Conservation (phyloP, 129 eudicot species). For the Chrysanthemum lavandulifolium region DNA sequence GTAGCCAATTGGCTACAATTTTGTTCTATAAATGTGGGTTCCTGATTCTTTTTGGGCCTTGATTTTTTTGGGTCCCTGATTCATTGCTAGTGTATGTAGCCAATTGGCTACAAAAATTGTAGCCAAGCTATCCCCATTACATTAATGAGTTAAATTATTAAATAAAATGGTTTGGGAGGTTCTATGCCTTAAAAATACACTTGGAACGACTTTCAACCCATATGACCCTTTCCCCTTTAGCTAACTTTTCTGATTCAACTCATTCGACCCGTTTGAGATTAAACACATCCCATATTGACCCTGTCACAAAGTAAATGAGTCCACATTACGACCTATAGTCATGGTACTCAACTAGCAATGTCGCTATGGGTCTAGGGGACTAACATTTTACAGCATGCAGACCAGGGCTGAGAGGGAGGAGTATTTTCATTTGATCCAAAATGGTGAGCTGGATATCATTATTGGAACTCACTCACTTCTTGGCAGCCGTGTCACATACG, state of each 20-base stretch:
- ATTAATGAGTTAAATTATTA: too few relatives aligned
- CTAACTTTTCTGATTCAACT: background rate
- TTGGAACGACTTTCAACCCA: slow-evolving; percentile 16
- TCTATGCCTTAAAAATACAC: background rate
- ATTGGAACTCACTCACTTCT: slow-evolving; percentile 95
- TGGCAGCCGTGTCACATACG: slow-evolving; percentile 81
- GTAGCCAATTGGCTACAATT: too few relatives aligned
- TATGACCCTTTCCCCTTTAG: slow-evolving; percentile 3
- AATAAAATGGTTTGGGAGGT: background rate
- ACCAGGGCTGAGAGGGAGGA: slow-evolving; percentile 79
- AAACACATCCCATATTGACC: slow-evolving; percentile 11
- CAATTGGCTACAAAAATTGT: too few relatives aligned
- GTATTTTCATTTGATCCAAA: slow-evolving; percentile 60
- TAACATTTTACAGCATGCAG: slow-evolving; percentile 55
- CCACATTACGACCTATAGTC: background rate
- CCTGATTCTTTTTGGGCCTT: too few relatives aligned
- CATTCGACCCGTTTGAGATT: slow-evolving; percentile 1
- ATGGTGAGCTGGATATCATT: slow-evolving; percentile 81
- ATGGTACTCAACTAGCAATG: slow-evolving; percentile 17
- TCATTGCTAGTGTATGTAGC: too few relatives aligned
- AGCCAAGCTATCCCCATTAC: too few relatives aligned
- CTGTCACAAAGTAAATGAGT: slow-evolving; percentile 2
- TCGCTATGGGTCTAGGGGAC: slow-evolving; percentile 30
- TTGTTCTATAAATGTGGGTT: too few relatives aligned
- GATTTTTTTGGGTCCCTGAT: too few relatives aligned